Evolutionary conservation across 2,329 filamentous ascomycete species (phyloP).

Genomic region (Colletotrichum tropicale): DNA sequence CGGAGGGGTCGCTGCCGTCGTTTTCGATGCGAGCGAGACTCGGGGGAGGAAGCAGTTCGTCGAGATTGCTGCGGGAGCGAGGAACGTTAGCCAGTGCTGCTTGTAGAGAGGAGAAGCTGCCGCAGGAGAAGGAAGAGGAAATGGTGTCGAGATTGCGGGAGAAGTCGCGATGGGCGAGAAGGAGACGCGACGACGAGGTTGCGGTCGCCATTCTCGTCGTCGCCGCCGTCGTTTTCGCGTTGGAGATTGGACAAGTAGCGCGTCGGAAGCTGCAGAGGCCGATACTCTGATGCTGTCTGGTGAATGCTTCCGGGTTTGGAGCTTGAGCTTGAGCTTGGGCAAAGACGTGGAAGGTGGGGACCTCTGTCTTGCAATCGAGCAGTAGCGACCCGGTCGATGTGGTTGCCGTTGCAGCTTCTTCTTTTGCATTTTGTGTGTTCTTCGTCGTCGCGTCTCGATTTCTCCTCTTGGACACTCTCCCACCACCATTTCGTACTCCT

Average conservation of each 20-base stretch:
- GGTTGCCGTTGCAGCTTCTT: neutral
- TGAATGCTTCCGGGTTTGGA: neutral
- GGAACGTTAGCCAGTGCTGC: neutral
- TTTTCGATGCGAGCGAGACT: neutral
- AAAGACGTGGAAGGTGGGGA: neutral
- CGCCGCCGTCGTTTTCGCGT: neutral
- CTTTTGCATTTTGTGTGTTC: neutral
- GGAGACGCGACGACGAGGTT: neutral
- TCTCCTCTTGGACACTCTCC: neutral
- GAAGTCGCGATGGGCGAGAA: neutral
- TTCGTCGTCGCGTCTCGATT: neutral
- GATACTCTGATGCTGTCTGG: neutral
- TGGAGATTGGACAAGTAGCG: neutral
- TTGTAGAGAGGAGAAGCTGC: neutral
- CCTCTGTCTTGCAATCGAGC: neutral
- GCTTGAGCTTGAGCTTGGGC: neutral
- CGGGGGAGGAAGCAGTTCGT: constrained; percentile 5
- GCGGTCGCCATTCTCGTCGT: neutral
- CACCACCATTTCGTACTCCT: neutral
- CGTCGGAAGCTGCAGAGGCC: neutral
- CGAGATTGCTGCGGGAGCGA: neutral
- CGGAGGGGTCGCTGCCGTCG: neutral
- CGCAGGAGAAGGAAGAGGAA: neutral
- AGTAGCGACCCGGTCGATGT: neutral
- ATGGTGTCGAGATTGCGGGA: neutral